These are phyloP conservation scores for Vicia villosa DNA, from an alignment of 306 rosid genomes.

Conservation along the genomic window DNA sequence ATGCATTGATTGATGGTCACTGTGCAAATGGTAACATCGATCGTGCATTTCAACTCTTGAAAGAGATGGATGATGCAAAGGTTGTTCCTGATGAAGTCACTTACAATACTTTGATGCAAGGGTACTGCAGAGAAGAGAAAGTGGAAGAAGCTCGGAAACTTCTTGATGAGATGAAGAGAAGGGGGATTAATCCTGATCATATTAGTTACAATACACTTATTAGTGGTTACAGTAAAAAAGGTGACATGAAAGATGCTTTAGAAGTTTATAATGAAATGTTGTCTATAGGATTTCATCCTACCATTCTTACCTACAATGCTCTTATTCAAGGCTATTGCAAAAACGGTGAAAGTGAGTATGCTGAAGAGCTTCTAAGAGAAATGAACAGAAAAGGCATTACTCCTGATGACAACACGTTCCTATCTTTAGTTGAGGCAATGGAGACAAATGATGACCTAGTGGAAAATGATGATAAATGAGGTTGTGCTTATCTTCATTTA, in stretches of 20 bases:
- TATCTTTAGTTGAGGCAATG: slow-evolving; percentile 63
- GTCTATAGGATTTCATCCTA: slow-evolving; percentile 77
- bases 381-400: slow-evolving; percentile 75
- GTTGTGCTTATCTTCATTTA: slow-evolving; percentile 19
- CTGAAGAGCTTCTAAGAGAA: slow-evolving; percentile 86
- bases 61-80: slow-evolving; percentile 72
- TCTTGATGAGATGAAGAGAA: slow-evolving; percentile 76
- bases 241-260: slow-evolving; percentile 76
- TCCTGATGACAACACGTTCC: slow-evolving; percentile 77
- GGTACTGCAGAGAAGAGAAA: slow-evolving; percentile 74
- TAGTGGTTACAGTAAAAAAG: slow-evolving; percentile 81
- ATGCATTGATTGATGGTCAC: slow-evolving; percentile 84
- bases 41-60: slow-evolving; percentile 62
- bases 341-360: slow-evolving; percentile 66
- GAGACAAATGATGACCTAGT: slow-evolving; percentile 42
- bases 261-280: slow-evolving; percentile 80
- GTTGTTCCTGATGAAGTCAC: slow-evolving; percentile 78
- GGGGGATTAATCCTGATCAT: slow-evolving; percentile 80
- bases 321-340: slow-evolving; percentile 77
- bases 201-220: slow-evolving; percentile 83
- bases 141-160: slow-evolving; percentile 86
- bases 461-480: slow-evolving; percentile 46
- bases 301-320: slow-evolving; percentile 84
- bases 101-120: slow-evolving; percentile 88
- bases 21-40: slow-evolving; percentile 62